Base-by-base conservation (phyloP, 106 monocot species). In the Acorus gramineus region DNA sequence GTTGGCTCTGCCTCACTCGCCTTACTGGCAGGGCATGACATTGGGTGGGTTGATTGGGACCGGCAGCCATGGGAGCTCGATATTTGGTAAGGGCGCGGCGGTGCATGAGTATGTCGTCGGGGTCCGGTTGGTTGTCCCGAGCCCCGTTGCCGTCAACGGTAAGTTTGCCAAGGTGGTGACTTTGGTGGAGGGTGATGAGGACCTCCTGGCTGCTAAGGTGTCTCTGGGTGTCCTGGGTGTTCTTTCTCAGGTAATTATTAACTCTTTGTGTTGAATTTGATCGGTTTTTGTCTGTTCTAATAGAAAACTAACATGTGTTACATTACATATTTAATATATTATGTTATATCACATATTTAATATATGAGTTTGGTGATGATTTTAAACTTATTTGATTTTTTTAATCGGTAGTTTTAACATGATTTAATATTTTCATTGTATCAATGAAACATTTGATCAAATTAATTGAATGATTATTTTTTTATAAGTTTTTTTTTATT, bases 91-190 rank as follows among this genome's bases (percentile, higher is more conserved):
- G 67, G 67, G 67, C 48, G 11, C 56, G 7, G 67, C 55, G 4
- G 67, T 67, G 52, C 67, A 67, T 44, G 67, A 67, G 61, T 60
- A 62, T 50, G 67, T 74, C 11, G 74, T 68, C 13, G 67, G 67
- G 9, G 51, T 74, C 61, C 60, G 61, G 67, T 8, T 74, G 13
- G 67, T 68, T 4, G 61, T 68, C 1, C 74, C 74, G 4, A 53
- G 14, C 43, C 8, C 59, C 4, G 6, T 3, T 11, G 9, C 49
- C 4, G 42, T 51, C 28, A 1, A n/a, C 46, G 61, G 10, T 7
- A 47, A 44, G 11, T 47, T 46, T 47, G 61, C 66, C 43, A 66
- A 9, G 11, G 43, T 66, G 9, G 53, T 52, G 53, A 44, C 50
- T 8, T 52, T 66, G 42, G 14, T 44, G 11, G 66, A 52, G 5